These are phyloP conservation scores for Hemileccinum rubropunctum DNA, from an alignment of 768 basidiomycete species.

Conservation along the genomic window DNA sequence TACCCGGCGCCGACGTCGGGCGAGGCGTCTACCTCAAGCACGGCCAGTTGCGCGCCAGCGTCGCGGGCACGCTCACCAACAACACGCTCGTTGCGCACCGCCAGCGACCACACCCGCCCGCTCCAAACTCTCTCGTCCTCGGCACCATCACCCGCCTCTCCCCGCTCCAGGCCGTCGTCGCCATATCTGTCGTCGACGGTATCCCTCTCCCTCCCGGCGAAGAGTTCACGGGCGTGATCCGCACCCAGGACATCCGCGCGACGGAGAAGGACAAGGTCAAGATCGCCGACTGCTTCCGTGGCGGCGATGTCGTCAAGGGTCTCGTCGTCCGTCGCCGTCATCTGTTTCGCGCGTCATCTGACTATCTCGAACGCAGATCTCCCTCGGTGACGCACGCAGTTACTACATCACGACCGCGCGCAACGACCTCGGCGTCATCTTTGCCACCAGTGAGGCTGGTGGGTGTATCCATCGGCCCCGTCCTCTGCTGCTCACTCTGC, in stretches of 20 bases:
- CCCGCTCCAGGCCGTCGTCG: conserved; percentile 76
- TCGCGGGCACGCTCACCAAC: conserved; percentile 61
- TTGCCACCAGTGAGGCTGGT: conserved; percentile 87
- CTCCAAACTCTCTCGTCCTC: conserved; percentile 72
- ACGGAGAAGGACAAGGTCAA: conserved; percentile 90
- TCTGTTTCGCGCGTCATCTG: conserved; percentile 1
- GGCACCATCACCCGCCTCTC: conserved; percentile 83
- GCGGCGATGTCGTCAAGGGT: conserved; percentile 87
- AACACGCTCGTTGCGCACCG: conserved; percentile 61
- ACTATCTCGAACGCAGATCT: conserved; percentile 55
- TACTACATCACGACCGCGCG: conserved; percentile 91
- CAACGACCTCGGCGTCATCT: conserved; percentile 89
- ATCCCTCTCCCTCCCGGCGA: conserved; percentile 78
- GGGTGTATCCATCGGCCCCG: conserved; percentile 18
- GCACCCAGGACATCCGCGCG: conserved; percentile 83
- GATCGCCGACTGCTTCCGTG: conserved; percentile 87
- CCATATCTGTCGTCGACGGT: conserved; percentile 86
- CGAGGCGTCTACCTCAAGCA: conserved; percentile 65
- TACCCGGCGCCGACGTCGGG: conserved; percentile 57
- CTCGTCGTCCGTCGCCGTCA: conserved; percentile 61
- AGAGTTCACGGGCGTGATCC: conserved; percentile 87
- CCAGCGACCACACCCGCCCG: conserved; percentile 69
- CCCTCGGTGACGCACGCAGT: conserved; percentile 85
- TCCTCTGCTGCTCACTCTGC: conserved; percentile 2
- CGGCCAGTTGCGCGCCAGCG: conserved; percentile 62